phyloP scores from a whole-genome alignment of 192 early-diverging fungal genomes.

The Globomyces pollinis-pini region DNA sequence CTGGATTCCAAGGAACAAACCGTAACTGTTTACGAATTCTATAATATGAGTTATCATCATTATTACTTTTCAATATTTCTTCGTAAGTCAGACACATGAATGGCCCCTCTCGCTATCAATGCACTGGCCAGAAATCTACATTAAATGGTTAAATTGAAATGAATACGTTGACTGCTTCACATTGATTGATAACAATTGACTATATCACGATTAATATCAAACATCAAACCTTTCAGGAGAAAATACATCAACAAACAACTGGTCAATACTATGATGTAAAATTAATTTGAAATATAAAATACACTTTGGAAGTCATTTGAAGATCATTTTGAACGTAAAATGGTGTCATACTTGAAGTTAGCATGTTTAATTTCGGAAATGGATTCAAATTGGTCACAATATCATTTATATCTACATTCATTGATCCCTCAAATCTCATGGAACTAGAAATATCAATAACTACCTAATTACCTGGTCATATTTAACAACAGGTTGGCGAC shows the following conservation, averaged over 20 bases:
- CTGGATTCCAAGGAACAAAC: conserved; percentile 47
- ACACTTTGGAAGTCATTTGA: conserved; percentile 22
- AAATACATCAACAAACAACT: conserved; percentile 55
- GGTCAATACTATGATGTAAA: conserved; percentile 35
- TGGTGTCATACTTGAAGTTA: conserved; percentile 51
- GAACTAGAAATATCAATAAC: conserved; percentile 27
- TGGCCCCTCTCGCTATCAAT: conserved; percentile 39
- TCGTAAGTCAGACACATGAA: conserved; percentile 46
- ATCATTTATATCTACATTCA: conserved; percentile 61
- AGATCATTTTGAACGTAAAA: conserved; percentile 35
- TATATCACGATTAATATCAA: too few species aligned
- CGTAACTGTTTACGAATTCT: conserved; percentile 20
- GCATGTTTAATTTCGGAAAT: conserved; percentile 48
- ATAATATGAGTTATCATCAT: too few species aligned
- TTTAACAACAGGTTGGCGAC: conserved; percentile 51
- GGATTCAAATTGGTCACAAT: conserved; percentile 57
- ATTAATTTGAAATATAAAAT: too few species aligned
- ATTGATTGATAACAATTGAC: conserved; percentile 32
- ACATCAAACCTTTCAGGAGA: conserved; percentile 35
- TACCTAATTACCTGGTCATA: conserved; percentile 36
- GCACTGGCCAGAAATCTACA: conserved; percentile 46
- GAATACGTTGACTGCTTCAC: neutral
- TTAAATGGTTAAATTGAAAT: too few species aligned
- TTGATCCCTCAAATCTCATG: conserved; percentile 46
- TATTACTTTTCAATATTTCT: conserved; percentile 56